Evolutionary conservation across 345 rosid species (phyloP), one percentile per base, ranked within the genome.

Genomic region (Sisymbrium irio): DNA sequence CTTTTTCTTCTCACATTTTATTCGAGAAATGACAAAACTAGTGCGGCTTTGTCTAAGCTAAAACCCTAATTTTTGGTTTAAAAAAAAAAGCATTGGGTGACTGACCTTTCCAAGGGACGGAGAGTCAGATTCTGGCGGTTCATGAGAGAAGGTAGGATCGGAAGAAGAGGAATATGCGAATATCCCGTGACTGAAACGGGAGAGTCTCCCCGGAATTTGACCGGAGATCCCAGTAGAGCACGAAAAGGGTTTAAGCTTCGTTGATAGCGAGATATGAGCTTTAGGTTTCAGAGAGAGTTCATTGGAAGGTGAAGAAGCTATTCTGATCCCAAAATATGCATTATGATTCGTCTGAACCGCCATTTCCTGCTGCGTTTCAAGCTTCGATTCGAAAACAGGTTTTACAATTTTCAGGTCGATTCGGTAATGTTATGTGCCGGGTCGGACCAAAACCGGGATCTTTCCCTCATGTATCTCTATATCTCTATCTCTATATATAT

Each of bases 101-200:
- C 73, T 46, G n/a, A 92, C 97, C 96, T 89, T 74, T 54, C 75
- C 81, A 7, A 18, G 19, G 2, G 69, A 36, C 3, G 73, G 63
- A 10, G 80, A 35, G 9, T 20, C 74, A 55, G 62, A 18, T 9
- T 71, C 57, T 64, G 15, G 33, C 42, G 32, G 69, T 30, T 82
- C 84, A 39, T 76, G 59, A 0, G 80, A 45, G 67, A 76, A 42
- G 41, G 32, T 25, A 1, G 67, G 77, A 40, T 78, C 71, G 11
- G 77, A 78, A 7, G 82, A 59, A 0, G 78, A 57, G 0, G 79
- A 62, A 12, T 74, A 76, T 49, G 83, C 81, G 36, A 76, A 74
- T 73, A 71, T 15, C 65, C 79, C 50, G 63, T 73, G 36, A 53
- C 75, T 49, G 66, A 15, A 6, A 50, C 62, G 71, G 71, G 75